These are phyloP conservation scores for Suillus subaureus DNA, from an alignment of 768 basidiomycete species.

Conservation along the genomic window DNA sequence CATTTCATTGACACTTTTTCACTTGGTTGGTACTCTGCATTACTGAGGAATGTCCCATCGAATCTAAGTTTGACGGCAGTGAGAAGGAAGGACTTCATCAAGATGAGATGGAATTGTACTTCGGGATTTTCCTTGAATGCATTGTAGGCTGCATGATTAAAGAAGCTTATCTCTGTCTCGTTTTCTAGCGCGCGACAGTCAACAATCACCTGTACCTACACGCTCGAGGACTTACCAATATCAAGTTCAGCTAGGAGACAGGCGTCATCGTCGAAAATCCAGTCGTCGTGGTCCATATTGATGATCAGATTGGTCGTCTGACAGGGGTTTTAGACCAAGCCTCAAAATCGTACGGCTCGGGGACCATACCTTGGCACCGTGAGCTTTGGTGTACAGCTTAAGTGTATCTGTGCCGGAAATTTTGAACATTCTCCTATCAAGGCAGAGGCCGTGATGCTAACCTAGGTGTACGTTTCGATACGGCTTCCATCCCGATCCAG, in stretches of 20 bases:
- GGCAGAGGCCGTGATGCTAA: conserved; percentile 32
- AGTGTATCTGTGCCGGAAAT: conserved; percentile 68
- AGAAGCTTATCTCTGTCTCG: conserved; percentile 94
- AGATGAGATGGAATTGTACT: conserved; percentile 41
- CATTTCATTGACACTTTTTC: conserved; percentile 14
- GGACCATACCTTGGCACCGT: conserved; percentile 81
- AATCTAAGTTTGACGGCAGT: conserved; percentile 17
- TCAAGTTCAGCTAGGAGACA: conserved; percentile 69
- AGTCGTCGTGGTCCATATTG: conserved; percentile 94
- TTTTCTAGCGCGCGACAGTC: conserved; percentile 61
- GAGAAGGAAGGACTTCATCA: background rate
- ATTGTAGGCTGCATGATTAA: conserved; percentile 76
- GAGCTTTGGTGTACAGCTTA: conserved; percentile 93
- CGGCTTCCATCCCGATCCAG: conserved; percentile 84
- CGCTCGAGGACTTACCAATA: conserved; percentile 58
- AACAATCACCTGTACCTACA: background rate
- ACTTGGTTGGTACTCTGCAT: conserved; percentile 1
- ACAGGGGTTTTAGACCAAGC: background rate
- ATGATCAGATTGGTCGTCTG: conserved; percentile 98
- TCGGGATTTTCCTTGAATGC: conserved; percentile 82
- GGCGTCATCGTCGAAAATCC: conserved; percentile 76
- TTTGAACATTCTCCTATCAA: background rate
- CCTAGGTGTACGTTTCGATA: conserved; percentile 77
- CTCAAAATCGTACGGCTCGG: background rate
- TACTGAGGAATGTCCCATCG: conserved; percentile 29